Base-by-base conservation (phyloP, 805 yeast genomes). In the Pichia pseudocactophila region DNA sequence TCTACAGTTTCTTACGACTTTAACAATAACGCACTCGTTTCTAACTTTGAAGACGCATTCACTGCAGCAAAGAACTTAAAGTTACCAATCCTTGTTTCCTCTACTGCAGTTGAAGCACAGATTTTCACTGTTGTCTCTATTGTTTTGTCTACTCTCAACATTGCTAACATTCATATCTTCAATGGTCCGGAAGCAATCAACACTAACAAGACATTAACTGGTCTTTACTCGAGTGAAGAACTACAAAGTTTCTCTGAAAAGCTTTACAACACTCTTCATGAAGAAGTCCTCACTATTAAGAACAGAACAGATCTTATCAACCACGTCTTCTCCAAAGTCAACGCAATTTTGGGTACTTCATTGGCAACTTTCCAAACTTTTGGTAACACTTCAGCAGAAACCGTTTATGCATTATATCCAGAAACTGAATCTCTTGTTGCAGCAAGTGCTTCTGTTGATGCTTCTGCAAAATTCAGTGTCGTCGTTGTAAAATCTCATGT, bases 321-420 rank as follows among this genome's bases (percentile, higher is more conserved):
- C 11, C 56, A 63, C 32, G 78, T 77, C 12, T 69, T 82, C 34
- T 41, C 58, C 6, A 61, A 67, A 34, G 63, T 82, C 55, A 82
- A 81, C 63, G 50, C 63, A 16, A 62, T 78, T 16, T 30, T 41
- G 7, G 80, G 79, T 30, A 68, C 82, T 13, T 47, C 61, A 15
- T 76, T 75, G 56, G 61, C 69, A 37, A 76, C 80, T 22, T 82
- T 84, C 55, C 86, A 84, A 61, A 86, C 81, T 62, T 64, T 59
- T 45, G 96, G 96, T 41, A 67, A 68, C 41, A 58, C 59, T 9
- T 61, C 68, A 42, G 80, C 95, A 8, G 75, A 74, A 36, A 76
- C 82, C 19, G 84, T 89, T n/a, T 80, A 84, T 59, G 90, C 88
- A 28, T 69, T 80, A n/a, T 78, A 82, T 50, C 95, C 96, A 19